Percentiles rank a stretch among this genome's conserved stretches.
Conservation (phyloP, 306 rosid genomes). For the Adenanthera pavonina region DNA sequence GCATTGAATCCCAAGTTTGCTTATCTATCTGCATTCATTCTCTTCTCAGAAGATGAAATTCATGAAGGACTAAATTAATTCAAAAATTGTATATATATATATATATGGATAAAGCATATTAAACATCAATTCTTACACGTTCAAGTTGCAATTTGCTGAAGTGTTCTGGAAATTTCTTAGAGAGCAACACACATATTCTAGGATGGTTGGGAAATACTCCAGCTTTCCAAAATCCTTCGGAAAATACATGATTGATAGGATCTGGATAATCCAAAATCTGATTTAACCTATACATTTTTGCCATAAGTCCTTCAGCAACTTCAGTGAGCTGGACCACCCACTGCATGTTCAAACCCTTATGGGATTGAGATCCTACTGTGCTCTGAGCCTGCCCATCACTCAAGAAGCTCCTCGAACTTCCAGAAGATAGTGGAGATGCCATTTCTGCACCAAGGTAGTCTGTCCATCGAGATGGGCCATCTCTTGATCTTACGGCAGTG, state of each 20-base stretch:
- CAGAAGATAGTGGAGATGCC: slow-evolving; percentile 67
- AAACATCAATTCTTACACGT: slow-evolving; percentile 74
- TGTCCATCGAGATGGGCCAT: slow-evolving; percentile 91
- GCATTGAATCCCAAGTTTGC: slow-evolving; percentile 85
- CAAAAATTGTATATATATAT: too few relatives aligned
- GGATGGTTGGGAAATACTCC: slow-evolving; percentile 91
- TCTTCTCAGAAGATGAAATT: slow-evolving; percentile 41
- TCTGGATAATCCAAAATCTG: slow-evolving; percentile 97
- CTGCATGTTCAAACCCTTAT: slow-evolving; percentile 85
- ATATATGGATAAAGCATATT: slow-evolving; percentile 14
- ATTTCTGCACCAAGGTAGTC: slow-evolving; percentile 83
- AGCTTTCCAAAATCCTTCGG: slow-evolving; percentile 93
- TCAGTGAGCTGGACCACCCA: slow-evolving; percentile 89
- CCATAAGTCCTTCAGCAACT: slow-evolving; percentile 98
- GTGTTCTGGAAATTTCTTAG: slow-evolving; percentile 98
- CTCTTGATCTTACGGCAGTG: slow-evolving; percentile 73
- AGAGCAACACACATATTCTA: slow-evolving; percentile 77
- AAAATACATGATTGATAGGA: slow-evolving; percentile 75
- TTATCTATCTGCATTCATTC: slow-evolving; percentile 82
- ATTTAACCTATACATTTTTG: slow-evolving; percentile 92
- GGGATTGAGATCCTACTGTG: slow-evolving; percentile 65
- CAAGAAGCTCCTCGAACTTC: slow-evolving; percentile 65
- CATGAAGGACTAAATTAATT: slow-evolving; percentile 26
- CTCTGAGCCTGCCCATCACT: slow-evolving; percentile 73
- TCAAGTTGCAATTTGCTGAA: slow-evolving; percentile 94